phyloP scores from a whole-genome alignment of 2,329 filamentous ascomycete species.

The Thielaviopsis musarum region DNA sequence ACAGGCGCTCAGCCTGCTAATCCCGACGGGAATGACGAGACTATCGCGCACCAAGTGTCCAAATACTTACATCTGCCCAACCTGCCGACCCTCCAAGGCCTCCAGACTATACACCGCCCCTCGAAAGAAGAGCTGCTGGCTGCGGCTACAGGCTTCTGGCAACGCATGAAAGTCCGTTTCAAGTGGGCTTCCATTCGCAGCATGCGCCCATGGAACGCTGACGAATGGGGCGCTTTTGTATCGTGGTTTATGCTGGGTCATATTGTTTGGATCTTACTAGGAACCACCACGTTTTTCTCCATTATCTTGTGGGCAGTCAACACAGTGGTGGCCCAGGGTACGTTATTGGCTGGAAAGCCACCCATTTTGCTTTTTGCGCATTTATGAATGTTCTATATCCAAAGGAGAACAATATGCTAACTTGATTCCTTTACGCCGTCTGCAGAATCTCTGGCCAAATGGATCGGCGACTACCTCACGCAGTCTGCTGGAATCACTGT shows the following conservation, averaged over 20 bases:
- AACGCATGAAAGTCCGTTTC: slow-evolving; percentile 75
- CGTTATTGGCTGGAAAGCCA: slow-evolving; percentile 14
- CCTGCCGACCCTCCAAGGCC: slow-evolving; percentile 29
- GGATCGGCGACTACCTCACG: slow-evolving; percentile 90
- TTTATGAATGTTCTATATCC: neutral
- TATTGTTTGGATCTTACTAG: slow-evolving; percentile 86
- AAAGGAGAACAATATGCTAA: neutral
- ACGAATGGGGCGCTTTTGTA: slow-evolving; percentile 86
- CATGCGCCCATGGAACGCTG: slow-evolving; percentile 81
- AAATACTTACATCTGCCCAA: slow-evolving; percentile 46
- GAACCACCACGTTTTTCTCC: slow-evolving; percentile 94
- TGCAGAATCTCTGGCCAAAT: slow-evolving; percentile 74
- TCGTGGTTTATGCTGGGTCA: slow-evolving; percentile 94
- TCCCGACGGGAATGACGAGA: slow-evolving; percentile 20
- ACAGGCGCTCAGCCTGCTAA: neutral
- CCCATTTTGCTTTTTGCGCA: neutral
- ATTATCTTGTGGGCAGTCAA: slow-evolving; percentile 82
- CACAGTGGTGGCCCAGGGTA: slow-evolving; percentile 87
- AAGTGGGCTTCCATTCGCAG: slow-evolving; percentile 97
- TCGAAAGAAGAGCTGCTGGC: slow-evolving; percentile 86
- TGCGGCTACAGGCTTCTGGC: slow-evolving; percentile 84
- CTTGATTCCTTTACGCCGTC: slow-evolving; percentile 12
- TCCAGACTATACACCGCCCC: slow-evolving; percentile 45
- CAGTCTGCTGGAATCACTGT: slow-evolving; percentile 85
- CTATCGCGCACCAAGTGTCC: slow-evolving; percentile 34